phyloP scores from a whole-genome alignment of 257 asterid species.

The Anisodus acutangulus region DNA sequence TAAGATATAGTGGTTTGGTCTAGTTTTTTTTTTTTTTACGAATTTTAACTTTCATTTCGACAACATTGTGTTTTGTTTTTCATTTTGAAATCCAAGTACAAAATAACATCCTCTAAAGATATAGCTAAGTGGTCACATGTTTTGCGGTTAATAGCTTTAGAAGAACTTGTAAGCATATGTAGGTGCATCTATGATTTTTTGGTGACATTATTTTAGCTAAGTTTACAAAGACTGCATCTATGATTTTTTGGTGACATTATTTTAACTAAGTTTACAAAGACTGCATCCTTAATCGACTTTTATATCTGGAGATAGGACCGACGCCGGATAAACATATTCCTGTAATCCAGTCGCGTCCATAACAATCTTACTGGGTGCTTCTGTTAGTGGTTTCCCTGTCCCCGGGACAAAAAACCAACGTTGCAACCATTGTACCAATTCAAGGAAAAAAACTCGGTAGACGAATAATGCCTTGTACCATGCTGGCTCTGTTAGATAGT shows the following conservation, averaged over 20 bases:
- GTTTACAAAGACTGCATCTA: background rate
- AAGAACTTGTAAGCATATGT: no score
- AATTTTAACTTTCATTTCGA: no score
- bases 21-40: no score
- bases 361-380: slow-evolving; percentile 59
- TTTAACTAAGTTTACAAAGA: background rate
- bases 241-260: no score
- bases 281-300: slow-evolving; percentile 43
- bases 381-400: slow-evolving; percentile 45
- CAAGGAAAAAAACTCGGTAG: slow-evolving; percentile 48
- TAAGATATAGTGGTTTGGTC: no score
- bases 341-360: slow-evolving; percentile 54
- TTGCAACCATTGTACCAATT: slow-evolving; percentile 56
- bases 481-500: slow-evolving; percentile 53
- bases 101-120: no score
- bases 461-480: slow-evolving; percentile 52
- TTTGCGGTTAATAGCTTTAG: no score
- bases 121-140: no score
- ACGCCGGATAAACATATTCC: slow-evolving; percentile 56
- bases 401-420: slow-evolving; percentile 53
- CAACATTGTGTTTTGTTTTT: no score
- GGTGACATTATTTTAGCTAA: no score
- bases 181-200: no score
- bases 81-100: no score
- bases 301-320: slow-evolving; percentile 60